phyloP scores from a whole-genome alignment of 169 alveolate genomes.

The Haemoproteus tartakovskyi region DNA sequence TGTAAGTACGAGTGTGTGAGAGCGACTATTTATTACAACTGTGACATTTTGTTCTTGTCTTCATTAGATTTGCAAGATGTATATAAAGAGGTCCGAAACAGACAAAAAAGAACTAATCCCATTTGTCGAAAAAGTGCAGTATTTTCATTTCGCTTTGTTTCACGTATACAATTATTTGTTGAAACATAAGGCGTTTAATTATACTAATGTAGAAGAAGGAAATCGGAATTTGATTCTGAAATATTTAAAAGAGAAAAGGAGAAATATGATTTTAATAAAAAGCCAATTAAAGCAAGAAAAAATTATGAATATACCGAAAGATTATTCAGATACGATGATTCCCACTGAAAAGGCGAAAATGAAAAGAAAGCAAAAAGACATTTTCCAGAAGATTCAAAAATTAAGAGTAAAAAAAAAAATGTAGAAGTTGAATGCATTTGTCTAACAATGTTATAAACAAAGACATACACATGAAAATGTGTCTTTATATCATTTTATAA shows the following conservation, averaged over 20 bases:
- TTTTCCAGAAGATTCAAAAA: slow-evolving; percentile 27
- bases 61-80: slow-evolving; percentile 18
- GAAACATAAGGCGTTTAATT: slow-evolving; percentile 33
- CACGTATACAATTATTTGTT: slow-evolving; percentile 23
- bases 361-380: slow-evolving; percentile 29
- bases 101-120: slow-evolving; percentile 11
- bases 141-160: slow-evolving; percentile 24
- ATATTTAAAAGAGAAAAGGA: slow-evolving; percentile 18
- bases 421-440: background rate
- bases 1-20: no score
- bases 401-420: slow-evolving; percentile 11
- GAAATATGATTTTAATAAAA: slow-evolving; percentile 14
- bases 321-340: slow-evolving; percentile 16
- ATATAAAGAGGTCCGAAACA: slow-evolving; percentile 18
- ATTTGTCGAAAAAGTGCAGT: slow-evolving; percentile 20
- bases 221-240: slow-evolving; percentile 10
- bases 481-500: no score
- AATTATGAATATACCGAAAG: slow-evolving; percentile 39
- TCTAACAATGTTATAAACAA: no score
- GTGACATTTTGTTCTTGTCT: no score
- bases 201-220: slow-evolving; percentile 50
- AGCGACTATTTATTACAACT: no score
- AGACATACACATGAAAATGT: no score
- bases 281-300: slow-evolving; percentile 26
- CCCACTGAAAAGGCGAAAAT: slow-evolving; percentile 56